phyloP scores from a whole-genome alignment of 2,329 filamentous ascomycete species.

The Fusarium sp. region DNA sequence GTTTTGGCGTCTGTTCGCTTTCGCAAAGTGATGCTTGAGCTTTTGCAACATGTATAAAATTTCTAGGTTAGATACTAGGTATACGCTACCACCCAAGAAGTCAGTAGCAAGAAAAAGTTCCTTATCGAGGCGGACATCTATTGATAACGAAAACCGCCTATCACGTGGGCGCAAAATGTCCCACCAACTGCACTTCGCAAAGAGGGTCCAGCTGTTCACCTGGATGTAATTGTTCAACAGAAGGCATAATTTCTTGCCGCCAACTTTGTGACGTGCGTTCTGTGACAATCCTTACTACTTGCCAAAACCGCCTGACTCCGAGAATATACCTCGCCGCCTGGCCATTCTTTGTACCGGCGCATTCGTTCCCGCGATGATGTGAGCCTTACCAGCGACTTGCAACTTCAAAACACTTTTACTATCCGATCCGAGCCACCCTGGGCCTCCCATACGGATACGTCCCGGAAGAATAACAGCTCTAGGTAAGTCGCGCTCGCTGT shows the following conservation, averaged over 20 bases:
- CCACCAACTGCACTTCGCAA: conserved; percentile 49
- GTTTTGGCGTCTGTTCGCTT: neutral
- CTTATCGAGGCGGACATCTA: conserved; percentile 44
- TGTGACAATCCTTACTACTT: conserved; percentile 6
- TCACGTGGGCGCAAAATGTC: conserved; percentile 56
- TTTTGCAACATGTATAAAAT: conserved; percentile 26
- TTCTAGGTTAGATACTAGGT: conserved; percentile 8
- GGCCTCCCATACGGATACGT: conserved; percentile 35
- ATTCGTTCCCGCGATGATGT: conserved; percentile 53
- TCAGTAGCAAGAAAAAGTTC: conserved; percentile 42
- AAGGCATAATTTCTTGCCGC: conserved; percentile 40
- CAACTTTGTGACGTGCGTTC: conserved; percentile 18
- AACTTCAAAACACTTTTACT: conserved; percentile 45
- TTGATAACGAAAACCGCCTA: conserved; percentile 47
- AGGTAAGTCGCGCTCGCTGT: conserved; percentile 41
- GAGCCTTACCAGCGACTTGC: conserved; percentile 47
- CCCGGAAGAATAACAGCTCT: conserved; percentile 40
- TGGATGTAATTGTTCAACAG: conserved; percentile 44
- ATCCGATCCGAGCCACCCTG: conserved; percentile 43
- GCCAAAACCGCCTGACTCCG: conserved; percentile 4
- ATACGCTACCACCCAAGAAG: neutral
- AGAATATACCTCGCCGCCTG: conserved; percentile 18
- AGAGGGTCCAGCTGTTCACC: conserved; percentile 41
- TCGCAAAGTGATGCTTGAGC: conserved; percentile 9
- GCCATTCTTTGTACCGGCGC: conserved; percentile 31